A percentile compares a stretch with the other conserved stretches of the same genome.
Evolutionary conservation across 306 rosid species (phyloP).

Genomic region (Luffa aegyptiaca): DNA sequence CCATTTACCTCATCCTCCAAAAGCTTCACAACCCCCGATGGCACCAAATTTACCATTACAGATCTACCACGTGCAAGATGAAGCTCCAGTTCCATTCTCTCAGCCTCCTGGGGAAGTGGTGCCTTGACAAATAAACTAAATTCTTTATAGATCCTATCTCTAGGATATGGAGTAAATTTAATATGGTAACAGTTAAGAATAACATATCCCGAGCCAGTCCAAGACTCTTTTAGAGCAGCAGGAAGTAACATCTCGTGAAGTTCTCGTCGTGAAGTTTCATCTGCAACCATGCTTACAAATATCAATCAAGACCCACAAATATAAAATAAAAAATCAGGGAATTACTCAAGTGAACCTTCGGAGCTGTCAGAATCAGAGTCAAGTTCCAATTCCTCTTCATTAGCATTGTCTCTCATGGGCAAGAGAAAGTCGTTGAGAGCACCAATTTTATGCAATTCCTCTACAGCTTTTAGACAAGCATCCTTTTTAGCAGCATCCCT

Average conservation of each 20-base stretch:
- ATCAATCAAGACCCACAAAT: conserved; percentile 15
- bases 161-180: conserved; percentile 51
- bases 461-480: conserved; percentile 83
- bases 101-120: conserved; percentile 70
- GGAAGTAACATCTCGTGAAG: conserved; percentile 75
- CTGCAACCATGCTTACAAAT: conserved; percentile 26
- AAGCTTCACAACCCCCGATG: conserved; percentile 55
- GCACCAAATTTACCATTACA: conserved; percentile 55
- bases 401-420: conserved; percentile 43
- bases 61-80: conserved; percentile 85
- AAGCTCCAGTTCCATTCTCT: conserved; percentile 68
- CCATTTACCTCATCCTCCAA: conserved; percentile 55
- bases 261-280: conserved; percentile 48
- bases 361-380: conserved; percentile 42
- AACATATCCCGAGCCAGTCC: conserved; percentile 32
- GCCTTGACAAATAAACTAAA: conserved; percentile 70
- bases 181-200: conserved; percentile 54
- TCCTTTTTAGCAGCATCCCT: conserved; percentile 63
- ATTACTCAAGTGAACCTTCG: conserved; percentile 42
- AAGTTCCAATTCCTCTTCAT: conserved; percentile 24
- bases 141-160: conserved; percentile 62
- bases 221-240: conserved; percentile 39
- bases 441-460: conserved; percentile 71
- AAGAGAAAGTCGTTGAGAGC: conserved; percentile 67
- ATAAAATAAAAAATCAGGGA: conserved; percentile 11